These are phyloP conservation scores for Moniliophthora roreri DNA, from an alignment of 1,284 basidiomycete species.

Conservation along the genomic window DNA sequence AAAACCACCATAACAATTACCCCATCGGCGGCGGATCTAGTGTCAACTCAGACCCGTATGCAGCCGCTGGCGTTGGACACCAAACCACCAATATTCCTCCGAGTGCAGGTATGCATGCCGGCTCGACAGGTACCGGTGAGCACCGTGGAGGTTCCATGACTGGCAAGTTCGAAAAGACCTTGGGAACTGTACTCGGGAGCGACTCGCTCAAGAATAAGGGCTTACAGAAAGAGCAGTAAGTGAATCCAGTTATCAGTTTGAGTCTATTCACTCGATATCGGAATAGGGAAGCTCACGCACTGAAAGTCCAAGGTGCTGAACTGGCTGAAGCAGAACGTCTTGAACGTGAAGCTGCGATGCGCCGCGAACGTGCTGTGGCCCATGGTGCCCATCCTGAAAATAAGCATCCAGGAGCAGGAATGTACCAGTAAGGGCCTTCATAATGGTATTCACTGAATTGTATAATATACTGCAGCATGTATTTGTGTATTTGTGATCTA, in stretches of 20 bases:
- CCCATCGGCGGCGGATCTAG: not conserved
- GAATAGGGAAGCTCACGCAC: slow-evolving; percentile 42
- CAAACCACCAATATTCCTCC: slow-evolving; percentile 2
- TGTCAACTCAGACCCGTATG: slow-evolving; percentile 3
- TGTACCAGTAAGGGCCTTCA: not conserved
- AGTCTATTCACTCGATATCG: not conserved
- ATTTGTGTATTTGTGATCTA: no score
- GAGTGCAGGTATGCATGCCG: slow-evolving; percentile 1
- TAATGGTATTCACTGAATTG: no score
- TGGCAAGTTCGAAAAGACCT: slow-evolving; percentile 49
- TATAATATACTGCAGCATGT: no score
- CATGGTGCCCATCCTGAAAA: slow-evolving; percentile 46
- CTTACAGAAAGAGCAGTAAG: slow-evolving; percentile 50
- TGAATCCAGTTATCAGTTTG: slow-evolving; percentile 1
- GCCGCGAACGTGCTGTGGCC: slow-evolving; percentile 52
- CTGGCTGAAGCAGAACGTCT: slow-evolving; percentile 54
- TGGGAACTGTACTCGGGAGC: slow-evolving; percentile 48
- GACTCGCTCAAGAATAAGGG: slow-evolving; percentile 49
- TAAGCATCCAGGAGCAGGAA: slow-evolving; percentile 22
- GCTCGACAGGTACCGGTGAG: slow-evolving; percentile 7
- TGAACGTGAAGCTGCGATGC: slow-evolving; percentile 46
- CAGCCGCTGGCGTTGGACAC: slow-evolving; percentile 7
- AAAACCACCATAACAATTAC: not conserved
- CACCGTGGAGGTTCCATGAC: slow-evolving; percentile 29
- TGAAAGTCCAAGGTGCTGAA: slow-evolving; percentile 47